Percentiles rank a stretch among this genome's conserved stretches.
Conservation (phyloP, 495 filamentous ascomycete genomes). For the Neurospora intermedia region DNA sequence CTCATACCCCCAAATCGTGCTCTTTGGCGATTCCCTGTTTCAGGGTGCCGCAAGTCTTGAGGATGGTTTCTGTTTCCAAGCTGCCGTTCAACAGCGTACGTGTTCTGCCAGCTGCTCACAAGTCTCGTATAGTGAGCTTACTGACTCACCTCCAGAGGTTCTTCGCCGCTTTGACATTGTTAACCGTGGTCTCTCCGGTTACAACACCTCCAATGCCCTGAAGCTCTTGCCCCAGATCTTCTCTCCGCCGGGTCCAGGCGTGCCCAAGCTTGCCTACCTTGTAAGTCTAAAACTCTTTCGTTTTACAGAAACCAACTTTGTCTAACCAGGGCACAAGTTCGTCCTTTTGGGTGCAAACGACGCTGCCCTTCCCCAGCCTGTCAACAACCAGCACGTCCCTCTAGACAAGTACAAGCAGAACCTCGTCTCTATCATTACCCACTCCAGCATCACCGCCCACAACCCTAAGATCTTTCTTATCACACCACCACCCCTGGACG, state of each 20-base stretch:
- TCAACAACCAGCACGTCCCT: constrained; percentile 60
- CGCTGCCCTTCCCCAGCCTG: constrained; percentile 48
- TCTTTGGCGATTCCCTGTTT: constrained; percentile 77
- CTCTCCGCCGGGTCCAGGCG: constrained; percentile 34
- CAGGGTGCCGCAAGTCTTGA: constrained; percentile 47
- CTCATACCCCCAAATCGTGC: constrained; percentile 53
- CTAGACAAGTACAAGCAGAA: constrained; percentile 62
- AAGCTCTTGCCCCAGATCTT: constrained; percentile 32
- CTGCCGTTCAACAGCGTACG: constrained; percentile 60
- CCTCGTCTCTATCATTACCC: constrained; percentile 54
- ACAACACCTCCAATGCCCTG: constrained; percentile 38
- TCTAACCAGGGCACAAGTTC: constrained; percentile 25
- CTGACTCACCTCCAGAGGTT: constrained; percentile 20
- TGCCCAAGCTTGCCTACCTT: constrained; percentile 49
- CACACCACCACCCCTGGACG: constrained; percentile 70
- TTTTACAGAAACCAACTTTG: background rate
- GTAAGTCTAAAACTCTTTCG: constrained; percentile 31
- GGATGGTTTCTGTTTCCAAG: constrained; percentile 58
- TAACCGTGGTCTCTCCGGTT: constrained; percentile 40
- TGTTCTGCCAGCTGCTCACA: background rate
- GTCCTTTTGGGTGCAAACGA: constrained; percentile 88
- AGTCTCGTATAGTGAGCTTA: background rate
- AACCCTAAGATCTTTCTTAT: constrained; percentile 63
- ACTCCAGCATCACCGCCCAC: constrained; percentile 57
- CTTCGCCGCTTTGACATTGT: constrained; percentile 36